A percentile compares a stretch with the other conserved stretches of the same genome.
Evolutionary conservation across 1,284 basidiomycete species (phyloP).

Genomic region (Rhodotorula mucilaginosa): DNA sequence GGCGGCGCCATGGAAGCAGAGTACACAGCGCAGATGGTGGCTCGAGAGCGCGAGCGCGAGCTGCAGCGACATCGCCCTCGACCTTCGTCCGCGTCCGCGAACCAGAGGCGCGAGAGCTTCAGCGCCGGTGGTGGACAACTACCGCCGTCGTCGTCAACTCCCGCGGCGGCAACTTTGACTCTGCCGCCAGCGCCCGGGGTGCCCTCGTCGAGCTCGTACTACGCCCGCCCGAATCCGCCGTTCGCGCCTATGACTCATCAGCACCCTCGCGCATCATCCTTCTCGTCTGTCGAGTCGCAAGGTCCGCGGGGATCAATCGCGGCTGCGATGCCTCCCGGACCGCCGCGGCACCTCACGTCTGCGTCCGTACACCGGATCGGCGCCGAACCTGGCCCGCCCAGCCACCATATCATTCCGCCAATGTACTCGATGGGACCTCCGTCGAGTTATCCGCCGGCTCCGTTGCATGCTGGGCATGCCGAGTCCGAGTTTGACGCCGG

Average conservation of each 20-base stretch:
- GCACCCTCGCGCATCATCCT: neutral
- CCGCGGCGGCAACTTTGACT: slow-evolving; percentile 6
- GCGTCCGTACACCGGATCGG: neutral
- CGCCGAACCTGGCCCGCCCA: neutral
- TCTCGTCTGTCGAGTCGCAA: neutral
- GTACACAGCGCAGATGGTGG: slow-evolving; percentile 5
- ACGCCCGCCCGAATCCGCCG: slow-evolving; percentile 15
- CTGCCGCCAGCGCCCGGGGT: too few species aligned
- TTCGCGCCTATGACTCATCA: neutral
- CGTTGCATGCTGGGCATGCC: neutral
- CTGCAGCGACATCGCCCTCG: neutral
- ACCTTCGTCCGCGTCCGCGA: too few species aligned
- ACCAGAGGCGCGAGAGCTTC: neutral
- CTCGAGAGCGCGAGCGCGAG: slow-evolving; percentile 5
- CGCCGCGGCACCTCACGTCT: neutral
- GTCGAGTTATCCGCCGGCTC: neutral
- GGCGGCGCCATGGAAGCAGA: slow-evolving; percentile 21
- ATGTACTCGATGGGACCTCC: neutral
- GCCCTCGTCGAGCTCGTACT: slow-evolving; percentile 14
- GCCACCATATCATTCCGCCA: neutral
- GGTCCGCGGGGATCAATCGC: neutral
- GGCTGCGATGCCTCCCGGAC: neutral
- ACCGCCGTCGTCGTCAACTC: neutral
- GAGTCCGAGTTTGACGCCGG: neutral
- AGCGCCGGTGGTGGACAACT: neutral